phyloP scores from a whole-genome alignment of 1,284 basidiomycete genomes.

The Apiotrichum mycotoxinovorans region DNA sequence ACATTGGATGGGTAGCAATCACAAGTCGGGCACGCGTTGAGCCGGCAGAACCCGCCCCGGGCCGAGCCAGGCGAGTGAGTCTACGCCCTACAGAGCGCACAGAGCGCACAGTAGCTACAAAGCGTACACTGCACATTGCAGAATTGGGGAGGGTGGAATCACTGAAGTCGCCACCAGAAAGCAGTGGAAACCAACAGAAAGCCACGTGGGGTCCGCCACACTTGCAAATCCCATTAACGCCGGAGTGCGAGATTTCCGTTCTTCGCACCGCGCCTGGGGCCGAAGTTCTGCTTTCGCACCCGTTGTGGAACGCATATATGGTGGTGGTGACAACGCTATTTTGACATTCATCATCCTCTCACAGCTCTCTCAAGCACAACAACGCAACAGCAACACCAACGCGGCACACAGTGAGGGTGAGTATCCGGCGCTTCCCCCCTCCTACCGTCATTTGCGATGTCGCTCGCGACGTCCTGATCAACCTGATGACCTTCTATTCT shows the following conservation, averaged over 20 bases:
- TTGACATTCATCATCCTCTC: not conserved
- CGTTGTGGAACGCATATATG: too few relatives aligned
- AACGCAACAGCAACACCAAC: not conserved
- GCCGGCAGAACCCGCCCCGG: too few relatives aligned
- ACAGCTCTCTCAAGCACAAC: not conserved
- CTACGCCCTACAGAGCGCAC: too few relatives aligned
- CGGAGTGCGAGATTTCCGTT: not conserved
- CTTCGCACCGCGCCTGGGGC: too few relatives aligned
- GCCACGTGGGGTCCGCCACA: not conserved
- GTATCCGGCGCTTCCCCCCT: slow-evolving; percentile 8
- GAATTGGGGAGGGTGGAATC: too few relatives aligned
- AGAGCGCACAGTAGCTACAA: too few relatives aligned
- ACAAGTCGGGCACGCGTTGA: too few relatives aligned
- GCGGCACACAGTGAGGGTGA: slow-evolving; percentile 7
- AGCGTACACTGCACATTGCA: too few relatives aligned
- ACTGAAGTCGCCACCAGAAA: not conserved
- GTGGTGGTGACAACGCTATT: not conserved
- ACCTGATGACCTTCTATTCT: slow-evolving; percentile 52
- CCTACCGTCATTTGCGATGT: not conserved
- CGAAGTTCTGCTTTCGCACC: too few relatives aligned
- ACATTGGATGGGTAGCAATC: too few relatives aligned
- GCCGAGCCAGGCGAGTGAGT: too few relatives aligned
- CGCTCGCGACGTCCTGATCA: not conserved
- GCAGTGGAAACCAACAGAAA: too few relatives aligned
- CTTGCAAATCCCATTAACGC: not conserved